Evolutionary conservation across 2,329 filamentous ascomycete species (phyloP).

Genomic region (Thermothelomyces thermophilus): DNA sequence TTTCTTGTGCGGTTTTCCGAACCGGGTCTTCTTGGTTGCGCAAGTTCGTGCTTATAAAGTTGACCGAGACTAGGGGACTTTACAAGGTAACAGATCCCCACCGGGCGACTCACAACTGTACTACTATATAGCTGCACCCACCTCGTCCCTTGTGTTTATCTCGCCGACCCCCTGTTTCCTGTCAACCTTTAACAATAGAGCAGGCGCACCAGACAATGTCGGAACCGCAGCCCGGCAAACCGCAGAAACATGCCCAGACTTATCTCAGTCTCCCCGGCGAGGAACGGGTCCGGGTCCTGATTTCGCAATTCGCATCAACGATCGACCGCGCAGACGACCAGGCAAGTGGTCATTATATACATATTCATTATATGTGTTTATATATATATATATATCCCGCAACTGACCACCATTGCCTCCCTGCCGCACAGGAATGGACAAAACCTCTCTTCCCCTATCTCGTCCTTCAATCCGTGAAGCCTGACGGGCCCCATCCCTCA

Average conservation of each 20-base stretch:
- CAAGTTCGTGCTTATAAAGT: no score
- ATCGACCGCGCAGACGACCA: conserved; percentile 7
- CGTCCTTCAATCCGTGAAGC: conserved; percentile 33
- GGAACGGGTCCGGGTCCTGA: conserved; percentile 16
- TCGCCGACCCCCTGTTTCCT: not conserved
- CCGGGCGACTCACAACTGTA: no score
- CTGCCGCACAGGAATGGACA: conserved; percentile 37
- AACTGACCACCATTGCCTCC: no score
- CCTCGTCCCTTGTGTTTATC: no score
- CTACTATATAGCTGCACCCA: no score
- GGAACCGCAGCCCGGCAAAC: not conserved
- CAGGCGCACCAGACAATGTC: not conserved
- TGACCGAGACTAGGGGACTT: no score
- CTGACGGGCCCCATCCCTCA: conserved; percentile 31
- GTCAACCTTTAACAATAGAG: not conserved
- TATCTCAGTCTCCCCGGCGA: conserved; percentile 10
- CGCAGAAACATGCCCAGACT: not conserved
- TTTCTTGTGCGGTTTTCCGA: no score
- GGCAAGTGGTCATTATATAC: not conserved
- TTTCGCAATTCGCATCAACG: conserved; percentile 7
- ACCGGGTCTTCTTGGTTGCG: no score
- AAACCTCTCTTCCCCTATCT: conserved; percentile 36
- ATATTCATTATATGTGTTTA: no score
- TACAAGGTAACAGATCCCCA: no score
- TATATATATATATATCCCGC: no score